Conservation (phyloP, 305 asterid species). For the Coffea humblotiana region DNA sequence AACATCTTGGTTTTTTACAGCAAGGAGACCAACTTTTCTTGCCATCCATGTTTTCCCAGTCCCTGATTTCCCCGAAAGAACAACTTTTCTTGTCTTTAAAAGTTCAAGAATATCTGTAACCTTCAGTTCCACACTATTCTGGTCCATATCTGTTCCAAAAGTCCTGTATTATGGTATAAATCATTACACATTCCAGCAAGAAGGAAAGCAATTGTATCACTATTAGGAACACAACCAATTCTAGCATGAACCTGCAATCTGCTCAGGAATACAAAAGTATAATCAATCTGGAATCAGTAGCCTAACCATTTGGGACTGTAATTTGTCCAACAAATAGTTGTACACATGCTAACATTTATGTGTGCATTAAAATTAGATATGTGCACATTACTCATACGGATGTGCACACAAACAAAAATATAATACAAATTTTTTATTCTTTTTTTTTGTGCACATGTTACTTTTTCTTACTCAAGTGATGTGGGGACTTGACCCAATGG, state of each 20-base stretch:
- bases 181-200: neutral
- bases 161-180: neutral
- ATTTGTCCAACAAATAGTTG: no score
- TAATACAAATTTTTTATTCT: no score
- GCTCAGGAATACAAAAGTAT: neutral
- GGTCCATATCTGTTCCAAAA: conserved; percentile 9
- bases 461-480: no score
- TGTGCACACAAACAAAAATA: no score
- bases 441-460: no score
- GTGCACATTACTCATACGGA: no score
- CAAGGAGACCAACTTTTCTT: conserved; percentile 25
- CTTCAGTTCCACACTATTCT: neutral
- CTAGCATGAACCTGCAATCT: neutral
- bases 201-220: neutral
- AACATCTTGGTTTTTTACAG: conserved; percentile 14
- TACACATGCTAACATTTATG: no score
- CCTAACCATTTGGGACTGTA: no score
- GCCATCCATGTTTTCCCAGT: conserved; percentile 46
- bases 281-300: no score
- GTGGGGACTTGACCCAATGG: no score
- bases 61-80: conserved; percentile 33
- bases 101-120: neutral
- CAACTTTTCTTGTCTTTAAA: neutral
- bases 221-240: neutral
- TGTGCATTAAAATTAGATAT: no score